Evolutionary conservation across 148 eudicot species (phyloP), one percentile per base, ranked within the genome.

Genomic region (Rhododendron simsii): DNA sequence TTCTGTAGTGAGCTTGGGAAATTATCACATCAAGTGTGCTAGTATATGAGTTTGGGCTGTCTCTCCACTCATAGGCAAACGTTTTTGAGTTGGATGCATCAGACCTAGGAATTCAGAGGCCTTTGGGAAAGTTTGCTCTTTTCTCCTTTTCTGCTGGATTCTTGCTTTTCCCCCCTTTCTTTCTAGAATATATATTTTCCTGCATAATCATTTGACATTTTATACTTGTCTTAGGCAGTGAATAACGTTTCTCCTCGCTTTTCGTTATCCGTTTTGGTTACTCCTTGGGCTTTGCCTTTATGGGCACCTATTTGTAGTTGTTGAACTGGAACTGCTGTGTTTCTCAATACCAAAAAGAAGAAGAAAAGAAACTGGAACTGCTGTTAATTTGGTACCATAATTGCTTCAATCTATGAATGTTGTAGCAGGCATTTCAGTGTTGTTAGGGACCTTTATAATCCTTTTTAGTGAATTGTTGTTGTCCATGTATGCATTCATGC

Each of bases 91-190:
- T 28, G 16, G 18, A 30, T 69, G 75, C 30, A n/a, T 65, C 13
- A n/a, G 12, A 23, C 33, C 71, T 23, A 9, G 30, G 71, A 7
- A 21, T 63, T 63, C 28, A 2, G 30, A 63, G 28, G 71, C 71
- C n/a, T 65, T 65, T 65, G 65, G 65, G n/a, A 21, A 20, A 59
- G 65, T 59, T 76, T 55, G 59, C 82, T 48, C 16, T 28, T 26
- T 50, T 81, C 20, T 80, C 82, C 63, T 26, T 51, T 80, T 81
- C 33, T 47, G n/a, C 84, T 57, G 18, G 84, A 59, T 82, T 45
- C 51, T 63, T 82, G 53, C 53, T 12, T 61, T 63, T 5, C 41
- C 9, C 21, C 41, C 69, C 26, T 63, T 28, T 61, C 26, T 63
- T 14, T 69, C 35, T 67, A 15, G 55, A 67, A 35, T 21, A n/a